Evolutionary conservation across 495 filamentous ascomycete species (phyloP).

Genomic region (Aspergillus indologenus): DNA sequence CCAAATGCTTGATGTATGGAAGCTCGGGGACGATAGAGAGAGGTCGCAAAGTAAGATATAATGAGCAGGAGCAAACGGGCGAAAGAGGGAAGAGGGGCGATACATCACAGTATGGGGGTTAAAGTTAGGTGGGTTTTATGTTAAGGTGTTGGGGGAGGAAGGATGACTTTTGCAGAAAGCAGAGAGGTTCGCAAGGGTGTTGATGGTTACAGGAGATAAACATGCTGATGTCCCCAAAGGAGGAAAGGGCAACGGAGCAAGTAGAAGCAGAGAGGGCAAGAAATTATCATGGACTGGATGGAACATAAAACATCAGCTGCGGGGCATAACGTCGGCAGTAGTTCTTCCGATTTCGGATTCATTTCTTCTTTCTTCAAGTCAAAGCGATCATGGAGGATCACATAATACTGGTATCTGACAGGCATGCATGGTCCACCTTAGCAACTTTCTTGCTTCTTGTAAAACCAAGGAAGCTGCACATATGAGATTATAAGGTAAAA

Average conservation of each 20-base stretch:
- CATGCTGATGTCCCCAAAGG: background rate
- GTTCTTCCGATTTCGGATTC: conserved; percentile 21
- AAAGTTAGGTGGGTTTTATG: conserved; percentile 2
- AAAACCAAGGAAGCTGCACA: conserved; percentile 57
- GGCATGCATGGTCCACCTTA: conserved; percentile 27
- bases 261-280: background rate
- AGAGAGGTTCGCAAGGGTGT: conserved; percentile 1
- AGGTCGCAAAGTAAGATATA: conserved; percentile 6
- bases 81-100: background rate
- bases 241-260: background rate
- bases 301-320: conserved; percentile 1
- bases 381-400: conserved; percentile 19
- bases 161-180: background rate
- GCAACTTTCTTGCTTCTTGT: conserved; percentile 30
- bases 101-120: background rate
- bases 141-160: background rate
- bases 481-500: conserved; percentile 40
- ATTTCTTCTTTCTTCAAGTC: conserved; percentile 9
- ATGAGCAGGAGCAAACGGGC: background rate
- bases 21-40: conserved; percentile 10
- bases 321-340: conserved; percentile 13
- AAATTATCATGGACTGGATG: background rate
- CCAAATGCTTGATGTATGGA: background rate
- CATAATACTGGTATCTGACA: conserved; percentile 30
- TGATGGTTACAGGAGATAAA: conserved; percentile 6